Base-by-base conservation (phyloP, 2,329 filamentous ascomycete genomes). In the Ceratocystis papillata region DNA sequence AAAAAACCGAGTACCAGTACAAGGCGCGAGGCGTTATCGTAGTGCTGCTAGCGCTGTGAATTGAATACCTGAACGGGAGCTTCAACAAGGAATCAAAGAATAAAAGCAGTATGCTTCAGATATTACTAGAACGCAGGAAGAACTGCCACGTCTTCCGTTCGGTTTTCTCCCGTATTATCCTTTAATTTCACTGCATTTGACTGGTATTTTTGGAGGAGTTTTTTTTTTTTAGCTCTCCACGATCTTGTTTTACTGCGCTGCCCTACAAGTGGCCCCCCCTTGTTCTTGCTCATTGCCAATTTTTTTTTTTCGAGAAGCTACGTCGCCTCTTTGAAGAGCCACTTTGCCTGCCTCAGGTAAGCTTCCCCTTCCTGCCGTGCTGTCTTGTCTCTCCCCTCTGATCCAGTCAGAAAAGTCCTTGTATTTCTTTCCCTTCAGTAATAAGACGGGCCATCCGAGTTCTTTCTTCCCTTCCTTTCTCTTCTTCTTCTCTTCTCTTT, bases 311-410 rank as follows among this genome's bases (percentile, higher is more conserved):
- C 65, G 63, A 64, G 64, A 67, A 67, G 65, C 65, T 67, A 67
- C 65, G 65, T 67, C 65, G 65, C 65, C 65, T 67, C 65, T 67
- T 67, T 59, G 53, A 59, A 59, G 53, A 59, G 53, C 53, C 53
- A 59, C 53, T 59, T 59, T 57, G 50, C 62, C 61, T 45, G 33
- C 59, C 44, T 41, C 55, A 45, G 33, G 41, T 46, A 61, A 62
- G 53, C 53, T 59, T 59, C 53, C 53, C 53, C 53, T 59, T 59
- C 53, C 53, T 59, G 28, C 53, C 53, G 64, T 45, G 37, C 37
- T 41, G 37, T 41, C 37, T 41, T 41, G 37, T 25, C 48, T 41
- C 37, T 41, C 3, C 37, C 53, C 55, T 28, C 64, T 62, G 59
- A 28, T 25, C 46, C 44, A 48, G 44, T 12, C 37, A 41, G 37